These are phyloP conservation scores for Mycena citricolor DNA, from an alignment of 1,284 basidiomycete species.

Conservation along the genomic window DNA sequence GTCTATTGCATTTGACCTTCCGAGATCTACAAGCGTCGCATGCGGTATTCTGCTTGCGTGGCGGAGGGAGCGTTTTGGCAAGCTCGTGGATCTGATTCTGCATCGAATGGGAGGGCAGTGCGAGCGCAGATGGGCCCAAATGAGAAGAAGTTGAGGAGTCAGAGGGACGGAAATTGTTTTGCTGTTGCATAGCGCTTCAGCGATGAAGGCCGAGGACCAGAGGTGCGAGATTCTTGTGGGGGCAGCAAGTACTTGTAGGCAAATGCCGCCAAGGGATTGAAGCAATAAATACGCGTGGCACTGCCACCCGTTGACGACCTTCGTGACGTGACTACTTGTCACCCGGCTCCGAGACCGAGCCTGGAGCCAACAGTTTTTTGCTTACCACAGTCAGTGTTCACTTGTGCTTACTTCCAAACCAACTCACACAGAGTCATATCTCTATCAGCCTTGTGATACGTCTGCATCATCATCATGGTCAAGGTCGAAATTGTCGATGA, in stretches of 20 bases:
- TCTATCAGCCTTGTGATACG: constrained; percentile 14
- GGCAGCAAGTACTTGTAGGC: constrained; percentile 7
- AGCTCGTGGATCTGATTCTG: constrained; percentile 78
- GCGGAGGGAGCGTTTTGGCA: constrained; percentile 70
- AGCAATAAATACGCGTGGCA: background rate
- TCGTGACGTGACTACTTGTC: too few species aligned
- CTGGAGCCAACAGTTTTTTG: too few species aligned
- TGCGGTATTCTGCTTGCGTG: constrained; percentile 86
- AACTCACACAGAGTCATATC: constrained; percentile 8
- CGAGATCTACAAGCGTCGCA: constrained; percentile 79
- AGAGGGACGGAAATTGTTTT: constrained; percentile 4
- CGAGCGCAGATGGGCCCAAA: constrained; percentile 42
- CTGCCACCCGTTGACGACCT: background rate
- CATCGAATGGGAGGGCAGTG: constrained; percentile 59
- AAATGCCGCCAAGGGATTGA: background rate
- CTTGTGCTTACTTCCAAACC: too few species aligned
- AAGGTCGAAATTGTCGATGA: constrained; percentile 84
- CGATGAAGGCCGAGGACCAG: too few species aligned
- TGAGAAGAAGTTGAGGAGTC: constrained; percentile 7
- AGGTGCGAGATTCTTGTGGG: constrained; percentile 4
- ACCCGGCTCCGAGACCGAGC: background rate
- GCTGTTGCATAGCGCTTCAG: constrained; percentile 1
- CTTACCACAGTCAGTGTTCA: too few species aligned
- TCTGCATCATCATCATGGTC: constrained; percentile 57
- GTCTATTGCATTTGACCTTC: constrained; percentile 80